Conservation (phyloP, 2,329 filamentous ascomycete genomes). For the Fusarium graminum region DNA sequence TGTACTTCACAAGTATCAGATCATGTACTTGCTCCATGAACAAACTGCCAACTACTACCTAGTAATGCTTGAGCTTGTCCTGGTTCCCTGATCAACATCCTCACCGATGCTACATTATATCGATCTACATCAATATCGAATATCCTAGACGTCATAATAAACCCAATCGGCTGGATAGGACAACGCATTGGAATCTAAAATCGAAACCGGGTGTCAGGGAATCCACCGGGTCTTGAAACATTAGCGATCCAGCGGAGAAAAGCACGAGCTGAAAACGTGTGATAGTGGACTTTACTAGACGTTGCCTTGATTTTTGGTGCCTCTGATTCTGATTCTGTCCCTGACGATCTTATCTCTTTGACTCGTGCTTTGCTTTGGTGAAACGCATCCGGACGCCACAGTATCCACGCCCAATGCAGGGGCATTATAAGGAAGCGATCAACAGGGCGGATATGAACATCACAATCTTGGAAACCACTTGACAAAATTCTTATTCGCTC, state of each 20-base stretch:
- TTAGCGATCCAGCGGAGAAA: slow-evolving; percentile 1
- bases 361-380: slow-evolving; percentile 27
- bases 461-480: slow-evolving; percentile 19
- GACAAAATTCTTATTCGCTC: slow-evolving; percentile 30
- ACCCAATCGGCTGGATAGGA: slow-evolving; percentile 1
- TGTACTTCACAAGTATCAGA: too few relatives aligned
- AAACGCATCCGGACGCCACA: slow-evolving; percentile 46
- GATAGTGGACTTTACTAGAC: slow-evolving; percentile 1
- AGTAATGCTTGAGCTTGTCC: too few relatives aligned
- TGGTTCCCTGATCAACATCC: slow-evolving; percentile 3
- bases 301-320: slow-evolving; percentile 32
- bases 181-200: slow-evolving; percentile 14
- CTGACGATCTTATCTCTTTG: slow-evolving; percentile 44
- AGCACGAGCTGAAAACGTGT: slow-evolving; percentile 15
- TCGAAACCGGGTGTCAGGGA: slow-evolving; percentile 8
- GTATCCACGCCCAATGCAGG: slow-evolving; percentile 48
- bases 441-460: slow-evolving; percentile 20
- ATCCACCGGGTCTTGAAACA: slow-evolving; percentile 12
- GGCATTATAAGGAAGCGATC: slow-evolving; percentile 30
- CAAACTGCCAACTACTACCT: too few relatives aligned
- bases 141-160: slow-evolving; percentile 13
- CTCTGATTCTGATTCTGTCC: slow-evolving; percentile 43
- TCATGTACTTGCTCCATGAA: too few relatives aligned
- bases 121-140: slow-evolving; percentile 9
- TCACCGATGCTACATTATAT: background rate